A percentile compares a stretch with the other conserved stretches of the same genome.
These are phyloP conservation scores for Nemania sp. DNA, from an alignment of 2,329 filamentous ascomycete genomes.

Conservation along the genomic window DNA sequence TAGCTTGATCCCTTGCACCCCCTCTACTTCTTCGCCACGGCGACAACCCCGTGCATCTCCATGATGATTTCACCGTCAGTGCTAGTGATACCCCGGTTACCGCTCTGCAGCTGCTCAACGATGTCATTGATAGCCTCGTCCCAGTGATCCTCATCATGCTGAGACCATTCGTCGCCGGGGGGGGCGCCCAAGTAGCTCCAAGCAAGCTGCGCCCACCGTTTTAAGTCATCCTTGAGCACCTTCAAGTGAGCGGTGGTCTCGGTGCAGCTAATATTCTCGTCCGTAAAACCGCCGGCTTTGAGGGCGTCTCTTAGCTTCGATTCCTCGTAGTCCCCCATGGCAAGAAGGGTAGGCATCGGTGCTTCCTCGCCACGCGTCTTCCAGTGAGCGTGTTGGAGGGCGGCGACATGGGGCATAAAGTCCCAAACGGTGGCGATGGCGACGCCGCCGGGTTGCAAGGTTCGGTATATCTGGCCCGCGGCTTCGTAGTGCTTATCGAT, in stretches of 20 bases:
- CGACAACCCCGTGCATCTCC: constrained; percentile 33
- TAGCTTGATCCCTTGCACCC: too few relatives aligned
- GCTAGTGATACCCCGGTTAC: constrained; percentile 23
- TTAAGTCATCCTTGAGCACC: constrained; percentile 27
- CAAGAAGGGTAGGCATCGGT: constrained; percentile 26
- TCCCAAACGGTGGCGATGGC: constrained; percentile 35
- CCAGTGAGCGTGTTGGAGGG: constrained; percentile 38
- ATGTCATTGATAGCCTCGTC: constrained; percentile 36
- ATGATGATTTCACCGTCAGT: constrained; percentile 36
- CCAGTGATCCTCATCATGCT: constrained; percentile 38
- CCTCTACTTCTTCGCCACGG: constrained; percentile 23
- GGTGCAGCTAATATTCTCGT: not conserved
- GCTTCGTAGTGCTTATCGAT: constrained; percentile 31
- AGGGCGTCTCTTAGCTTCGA: not conserved
- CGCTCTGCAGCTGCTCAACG: constrained; percentile 28
- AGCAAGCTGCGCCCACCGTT: constrained; percentile 37
- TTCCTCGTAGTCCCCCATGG: not conserved
- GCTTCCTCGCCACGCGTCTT: constrained; percentile 35
- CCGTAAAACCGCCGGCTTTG: constrained; percentile 11
- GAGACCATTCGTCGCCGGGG: constrained; percentile 33
- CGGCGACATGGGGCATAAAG: constrained; percentile 39
- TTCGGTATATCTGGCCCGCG: constrained; percentile 34
- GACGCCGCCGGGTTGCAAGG: constrained; percentile 36
- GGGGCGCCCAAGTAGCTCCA: constrained; percentile 36
- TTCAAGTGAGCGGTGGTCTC: constrained; percentile 16